phyloP scores from a whole-genome alignment of 192 early-diverging fungal species.

The Coemansia sp. region DNA sequence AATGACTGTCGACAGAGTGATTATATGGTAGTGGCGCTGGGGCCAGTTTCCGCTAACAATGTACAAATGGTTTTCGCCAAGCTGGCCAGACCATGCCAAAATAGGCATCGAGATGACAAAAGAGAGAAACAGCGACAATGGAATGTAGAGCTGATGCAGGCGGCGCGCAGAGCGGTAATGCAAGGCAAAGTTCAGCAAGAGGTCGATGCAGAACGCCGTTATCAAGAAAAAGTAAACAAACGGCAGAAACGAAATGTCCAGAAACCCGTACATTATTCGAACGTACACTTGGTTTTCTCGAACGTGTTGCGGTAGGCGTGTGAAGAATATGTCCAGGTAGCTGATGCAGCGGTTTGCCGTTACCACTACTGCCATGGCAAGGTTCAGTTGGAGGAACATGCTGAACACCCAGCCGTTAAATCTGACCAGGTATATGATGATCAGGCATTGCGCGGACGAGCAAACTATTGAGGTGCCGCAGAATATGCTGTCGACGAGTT shows the following conservation, averaged over 20 bases:
- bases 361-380: constrained; percentile 49
- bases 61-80: constrained; percentile 48
- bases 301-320: constrained; percentile 23
- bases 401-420: constrained; percentile 53
- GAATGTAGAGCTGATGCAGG: constrained; percentile 47
- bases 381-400: constrained; percentile 49
- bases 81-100: constrained; percentile 42
- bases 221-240: constrained; percentile 54
- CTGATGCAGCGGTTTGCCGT: constrained; percentile 50
- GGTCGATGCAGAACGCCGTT: constrained; percentile 53
- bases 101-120: constrained; percentile 44
- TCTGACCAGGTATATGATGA: constrained; percentile 43
- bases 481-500: constrained; percentile 46
- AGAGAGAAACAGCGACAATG: constrained; percentile 31
- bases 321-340: constrained; percentile 54
- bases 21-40: constrained; percentile 53
- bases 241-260: constrained; percentile 53
- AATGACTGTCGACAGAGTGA: constrained; percentile 49
- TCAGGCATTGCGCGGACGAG: constrained; percentile 40
- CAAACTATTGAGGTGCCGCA: constrained; percentile 45
- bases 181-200: constrained; percentile 53
- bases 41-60: constrained; percentile 49
- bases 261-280: constrained; percentile 52
- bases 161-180: constrained; percentile 45
- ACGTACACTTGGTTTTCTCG: constrained; percentile 43